phyloP scores from a whole-genome alignment of 2,329 filamentous ascomycete species.

The Coniochaeta sp. region DNA sequence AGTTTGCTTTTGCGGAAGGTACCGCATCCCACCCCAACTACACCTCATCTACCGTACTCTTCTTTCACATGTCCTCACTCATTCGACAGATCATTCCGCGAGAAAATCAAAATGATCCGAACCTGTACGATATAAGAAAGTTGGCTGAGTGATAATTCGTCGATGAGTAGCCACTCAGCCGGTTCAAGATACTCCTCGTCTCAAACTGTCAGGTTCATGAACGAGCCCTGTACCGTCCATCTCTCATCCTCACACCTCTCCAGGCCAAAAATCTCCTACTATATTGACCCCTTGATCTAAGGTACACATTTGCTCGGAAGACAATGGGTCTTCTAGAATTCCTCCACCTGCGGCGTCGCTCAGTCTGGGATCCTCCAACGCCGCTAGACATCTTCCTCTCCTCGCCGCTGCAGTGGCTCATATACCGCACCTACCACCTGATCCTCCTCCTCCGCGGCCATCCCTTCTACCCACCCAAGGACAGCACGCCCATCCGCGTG shows the following conservation, averaged over 20 bases:
- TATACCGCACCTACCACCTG: conserved; percentile 54
- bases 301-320: neutral
- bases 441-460: conserved; percentile 61
- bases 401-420: conserved; percentile 59
- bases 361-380: conserved; percentile 40
- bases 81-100: no score
- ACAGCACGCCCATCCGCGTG: conserved; percentile 56
- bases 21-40: no score
- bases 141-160: neutral
- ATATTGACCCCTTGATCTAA: neutral
- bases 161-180: neutral
- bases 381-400: conserved; percentile 56
- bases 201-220: neutral
- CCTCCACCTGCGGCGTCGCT: conserved; percentile 39
- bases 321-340: conserved; percentile 37
- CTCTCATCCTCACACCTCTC: neutral
- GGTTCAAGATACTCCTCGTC: neutral
- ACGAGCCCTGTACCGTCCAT: neutral
- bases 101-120: no score
- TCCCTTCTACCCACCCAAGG: conserved; percentile 50
- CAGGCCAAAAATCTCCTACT: neutral
- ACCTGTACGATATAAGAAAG: no score
- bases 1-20: no score
- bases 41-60: no score
- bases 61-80: neutral